Conservation (phyloP, 176 grass and related monocot species). For the Avena insularis region DNA sequence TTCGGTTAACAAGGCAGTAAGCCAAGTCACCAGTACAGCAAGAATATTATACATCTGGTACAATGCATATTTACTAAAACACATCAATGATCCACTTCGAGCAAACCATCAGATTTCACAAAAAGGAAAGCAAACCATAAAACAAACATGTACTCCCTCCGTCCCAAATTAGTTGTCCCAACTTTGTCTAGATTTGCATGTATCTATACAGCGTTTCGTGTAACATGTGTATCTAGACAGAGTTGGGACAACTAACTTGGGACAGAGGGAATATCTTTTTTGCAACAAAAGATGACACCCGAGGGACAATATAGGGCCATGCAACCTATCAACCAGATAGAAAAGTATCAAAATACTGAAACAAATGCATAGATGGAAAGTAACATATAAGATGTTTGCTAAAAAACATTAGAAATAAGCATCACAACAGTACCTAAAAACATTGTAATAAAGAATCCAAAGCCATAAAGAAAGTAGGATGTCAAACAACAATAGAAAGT, state of each 20-base stretch:
- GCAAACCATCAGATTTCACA: constrained; percentile 15
- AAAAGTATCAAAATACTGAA: background rate
- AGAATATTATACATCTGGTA: constrained; percentile 23
- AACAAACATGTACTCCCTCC: background rate
- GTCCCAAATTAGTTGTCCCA: too few species aligned
- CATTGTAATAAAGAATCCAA: constrained; percentile 25
- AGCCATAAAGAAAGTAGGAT: background rate
- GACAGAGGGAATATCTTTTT: background rate
- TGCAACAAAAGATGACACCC: constrained; percentile 18
- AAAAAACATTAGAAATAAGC: constrained; percentile 6
- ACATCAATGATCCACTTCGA: constrained; percentile 32
- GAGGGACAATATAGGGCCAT: background rate
- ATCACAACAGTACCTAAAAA: background rate
- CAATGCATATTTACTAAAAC: constrained; percentile 13
- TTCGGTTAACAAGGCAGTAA: constrained; percentile 4
- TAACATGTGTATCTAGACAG: too few species aligned
- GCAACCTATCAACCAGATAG: constrained; percentile 19
- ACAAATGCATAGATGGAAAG: constrained; percentile 19
- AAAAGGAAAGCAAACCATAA: background rate
- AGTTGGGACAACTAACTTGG: too few species aligned
- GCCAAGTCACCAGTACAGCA: background rate
- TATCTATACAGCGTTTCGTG: too few species aligned
- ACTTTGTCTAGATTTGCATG: too few species aligned
- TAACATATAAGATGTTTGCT: constrained; percentile 15
- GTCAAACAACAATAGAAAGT: background rate